Percentiles rank a stretch among this genome's conserved stretches.
These are phyloP conservation scores for Striga asiatica DNA, from an alignment of 257 asterid genomes.

Conservation along the genomic window DNA sequence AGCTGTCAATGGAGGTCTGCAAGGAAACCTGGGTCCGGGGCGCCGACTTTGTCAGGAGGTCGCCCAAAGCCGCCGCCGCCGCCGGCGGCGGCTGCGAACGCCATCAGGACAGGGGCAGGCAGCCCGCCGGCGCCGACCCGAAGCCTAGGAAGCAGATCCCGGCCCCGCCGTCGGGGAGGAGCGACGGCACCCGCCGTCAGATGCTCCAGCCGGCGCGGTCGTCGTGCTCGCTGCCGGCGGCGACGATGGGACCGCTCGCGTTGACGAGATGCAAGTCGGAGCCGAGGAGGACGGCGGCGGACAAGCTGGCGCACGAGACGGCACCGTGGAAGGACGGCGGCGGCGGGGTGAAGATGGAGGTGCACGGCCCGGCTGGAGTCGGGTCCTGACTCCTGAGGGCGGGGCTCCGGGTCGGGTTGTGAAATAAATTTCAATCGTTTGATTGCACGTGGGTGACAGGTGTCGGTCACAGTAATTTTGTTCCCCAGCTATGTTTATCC, in stretches of 20 bases:
- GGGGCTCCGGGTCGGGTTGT: slow-evolving; percentile 53
- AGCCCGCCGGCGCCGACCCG: slow-evolving; percentile 27
- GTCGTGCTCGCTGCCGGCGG: slow-evolving; percentile 56
- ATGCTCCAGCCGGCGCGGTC: slow-evolving; percentile 48
- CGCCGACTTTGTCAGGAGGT: slow-evolving; percentile 66
- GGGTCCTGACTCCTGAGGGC: slow-evolving; percentile 63
- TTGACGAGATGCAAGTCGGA: slow-evolving; percentile 92
- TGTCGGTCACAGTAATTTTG: slow-evolving; percentile 23
- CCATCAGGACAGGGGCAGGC: slow-evolving; percentile 19
- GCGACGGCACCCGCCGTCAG: not conserved
- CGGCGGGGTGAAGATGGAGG: slow-evolving; percentile 51
- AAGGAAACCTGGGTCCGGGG: slow-evolving; percentile 97
- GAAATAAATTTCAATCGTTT: not conserved
- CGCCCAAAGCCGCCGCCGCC: slow-evolving; percentile 38
- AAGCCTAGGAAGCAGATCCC: slow-evolving; percentile 14
- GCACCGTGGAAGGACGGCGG: slow-evolving; percentile 64
- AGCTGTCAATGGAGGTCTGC: slow-evolving; percentile 91
- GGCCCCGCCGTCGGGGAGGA: not conserved
- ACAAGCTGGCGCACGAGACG: slow-evolving; percentile 70
- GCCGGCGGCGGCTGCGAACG: slow-evolving; percentile 28
- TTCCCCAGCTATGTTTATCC: slow-evolving; percentile 19
- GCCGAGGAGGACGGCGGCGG: slow-evolving; percentile 95
- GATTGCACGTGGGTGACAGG: slow-evolving; percentile 9
- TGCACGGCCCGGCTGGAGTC: slow-evolving; percentile 64
- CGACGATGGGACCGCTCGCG: slow-evolving; percentile 79